Evolutionary conservation across 352 stramenopile genomes (phyloP).

Genomic region (Blastocystis hominis): DNA sequence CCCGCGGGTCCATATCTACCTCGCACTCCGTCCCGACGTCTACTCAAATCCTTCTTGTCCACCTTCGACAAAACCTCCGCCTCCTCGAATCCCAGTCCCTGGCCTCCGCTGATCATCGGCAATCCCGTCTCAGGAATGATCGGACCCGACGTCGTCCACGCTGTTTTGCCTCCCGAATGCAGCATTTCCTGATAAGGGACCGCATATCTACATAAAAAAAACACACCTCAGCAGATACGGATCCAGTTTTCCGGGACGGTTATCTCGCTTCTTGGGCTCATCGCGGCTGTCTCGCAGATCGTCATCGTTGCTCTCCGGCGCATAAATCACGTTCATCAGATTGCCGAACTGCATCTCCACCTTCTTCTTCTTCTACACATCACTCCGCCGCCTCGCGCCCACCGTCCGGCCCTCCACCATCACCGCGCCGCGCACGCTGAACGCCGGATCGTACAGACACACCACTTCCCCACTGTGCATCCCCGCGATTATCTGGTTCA

Average conservation of each 20-base stretch:
- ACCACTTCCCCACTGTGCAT: conserved; percentile 7
- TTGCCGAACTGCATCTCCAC: conserved; percentile 46
- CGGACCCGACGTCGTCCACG: background rate
- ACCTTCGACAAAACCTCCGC: background rate
- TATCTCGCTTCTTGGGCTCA: conserved; percentile 31
- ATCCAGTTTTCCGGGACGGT: background rate
- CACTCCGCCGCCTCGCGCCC: background rate
- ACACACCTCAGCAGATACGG: background rate
- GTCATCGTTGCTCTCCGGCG: conserved; percentile 25
- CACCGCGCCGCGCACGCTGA: conserved; percentile 28
- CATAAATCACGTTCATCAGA: background rate
- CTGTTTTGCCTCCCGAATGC: background rate
- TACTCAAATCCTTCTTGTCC: conserved; percentile 2
- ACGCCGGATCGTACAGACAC: background rate
- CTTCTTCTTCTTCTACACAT: conserved; percentile 19
- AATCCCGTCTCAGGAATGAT: background rate
- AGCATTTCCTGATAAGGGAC: background rate
- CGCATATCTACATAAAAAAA: background rate
- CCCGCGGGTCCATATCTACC: conserved; percentile 40
- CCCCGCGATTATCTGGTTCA: conserved; percentile 54
- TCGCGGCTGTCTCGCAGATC: conserved; percentile 6
- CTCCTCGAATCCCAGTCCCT: background rate
- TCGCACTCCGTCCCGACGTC: background rate
- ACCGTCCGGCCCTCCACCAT: conserved; percentile 26
- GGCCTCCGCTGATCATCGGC: conserved; percentile 20